Base-by-base conservation (phyloP, 192 early-diverging fungal species). In the Podila epicladia region DNA sequence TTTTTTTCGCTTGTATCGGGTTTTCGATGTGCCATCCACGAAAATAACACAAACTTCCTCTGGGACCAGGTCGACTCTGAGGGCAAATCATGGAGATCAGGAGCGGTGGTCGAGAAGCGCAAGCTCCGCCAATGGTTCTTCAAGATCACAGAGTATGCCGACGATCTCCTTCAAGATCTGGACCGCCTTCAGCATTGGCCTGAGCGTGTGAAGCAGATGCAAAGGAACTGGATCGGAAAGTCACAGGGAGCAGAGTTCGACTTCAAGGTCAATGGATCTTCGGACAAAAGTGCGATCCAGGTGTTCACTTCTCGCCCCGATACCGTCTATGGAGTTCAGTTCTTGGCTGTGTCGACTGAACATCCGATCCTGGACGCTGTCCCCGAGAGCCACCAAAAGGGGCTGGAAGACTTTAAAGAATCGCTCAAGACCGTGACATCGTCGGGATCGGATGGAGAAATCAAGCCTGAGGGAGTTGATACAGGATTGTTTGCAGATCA, bases 41-140 rank as follows among this genome's bases (percentile, higher is more conserved):
- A 29, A 28, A 33, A 41, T 19, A 65, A 65, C 37, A 29, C 15
- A 20, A 0, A 29, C 50, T 66, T 48, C 5, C 57, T 63, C 24
- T 37, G 35, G 35, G 12, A 24, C 24, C 6, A 96, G 89, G 96
- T 98, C 0, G 95, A 96, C 83, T 74, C 84, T 6, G 88, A 95
- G 58, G 96, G 97, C 31, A 82, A 90, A 32, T 97, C 96, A 9
- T 97, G 97, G 91, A 67, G 97, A 53, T 97, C 95, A 0, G 97
- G 97, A 5, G 97, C 97, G 0, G 62, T 95, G 26, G 97, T 99
- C 0, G 97, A 99, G 74, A 91, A 90, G 74, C 82, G 88, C 31
- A 88, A 91, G 58, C 73, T 99, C 20, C 91, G 91, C 61, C 97
- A 99, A 86, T 99, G 96, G 96, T 97, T 97, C 82, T 90, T 97